Percentiles rank a stretch among this genome's conserved stretches.
phyloP scores from a whole-genome alignment of 2,329 filamentous ascomycete species.

The Lachnellula suecica region DNA sequence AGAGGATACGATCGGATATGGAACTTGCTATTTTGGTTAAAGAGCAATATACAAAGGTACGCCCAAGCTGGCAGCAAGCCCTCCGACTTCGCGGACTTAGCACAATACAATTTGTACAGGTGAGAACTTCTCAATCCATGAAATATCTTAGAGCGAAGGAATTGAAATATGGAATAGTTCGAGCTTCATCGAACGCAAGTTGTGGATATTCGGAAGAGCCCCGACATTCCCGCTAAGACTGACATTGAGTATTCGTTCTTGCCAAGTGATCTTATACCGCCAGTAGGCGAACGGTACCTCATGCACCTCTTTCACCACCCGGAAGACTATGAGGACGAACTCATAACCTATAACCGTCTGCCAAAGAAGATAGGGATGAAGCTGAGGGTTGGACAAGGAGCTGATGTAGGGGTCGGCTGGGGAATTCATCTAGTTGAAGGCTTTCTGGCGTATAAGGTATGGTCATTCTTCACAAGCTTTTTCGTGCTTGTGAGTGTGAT shows the following conservation, averaged over 20 bases:
- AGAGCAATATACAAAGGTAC: neutral
- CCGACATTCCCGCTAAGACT: neutral
- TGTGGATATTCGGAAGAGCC: neutral
- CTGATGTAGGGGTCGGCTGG: neutral
- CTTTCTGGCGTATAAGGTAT: constrained; percentile 1
- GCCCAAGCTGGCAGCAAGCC: neutral
- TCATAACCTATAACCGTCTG: neutral
- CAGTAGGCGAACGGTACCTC: neutral
- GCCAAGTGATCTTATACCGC: neutral
- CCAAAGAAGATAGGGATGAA: constrained; percentile 1
- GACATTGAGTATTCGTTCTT: neutral
- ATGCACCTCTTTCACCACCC: constrained; percentile 7
- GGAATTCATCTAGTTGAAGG: constrained; percentile 2
- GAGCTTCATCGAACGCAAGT: neutral
- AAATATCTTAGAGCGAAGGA: neutral
- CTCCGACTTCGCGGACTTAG: neutral
- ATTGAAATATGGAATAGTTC: neutral
- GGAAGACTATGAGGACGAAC: constrained; percentile 3
- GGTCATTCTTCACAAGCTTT: neutral
- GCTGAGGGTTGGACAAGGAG: neutral
- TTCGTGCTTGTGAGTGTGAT: neutral
- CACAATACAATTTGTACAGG: neutral
- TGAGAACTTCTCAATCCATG: neutral
- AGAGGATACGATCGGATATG: neutral
- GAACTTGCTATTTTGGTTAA: neutral